phyloP scores from a whole-genome alignment of 2,329 filamentous ascomycete genomes.

The Sclerotiophoma versabilis region DNA sequence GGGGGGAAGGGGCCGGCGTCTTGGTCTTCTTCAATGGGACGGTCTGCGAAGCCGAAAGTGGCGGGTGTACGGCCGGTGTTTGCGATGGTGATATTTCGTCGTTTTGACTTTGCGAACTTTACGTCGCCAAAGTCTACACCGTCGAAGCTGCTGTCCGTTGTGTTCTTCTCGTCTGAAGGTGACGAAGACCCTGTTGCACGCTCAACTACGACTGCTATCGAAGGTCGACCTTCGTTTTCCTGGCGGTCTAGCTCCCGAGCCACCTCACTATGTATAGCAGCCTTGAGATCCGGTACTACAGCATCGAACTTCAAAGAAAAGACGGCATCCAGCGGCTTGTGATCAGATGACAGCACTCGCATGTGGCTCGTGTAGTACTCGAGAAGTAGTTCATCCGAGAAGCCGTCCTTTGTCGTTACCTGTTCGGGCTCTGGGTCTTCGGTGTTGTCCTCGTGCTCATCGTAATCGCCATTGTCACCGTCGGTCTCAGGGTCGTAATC shows the following conservation, averaged over 20 bases:
- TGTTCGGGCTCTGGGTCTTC: conserved; percentile 56
- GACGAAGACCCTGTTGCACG: conserved; percentile 40
- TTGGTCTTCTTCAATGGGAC: conserved; percentile 61
- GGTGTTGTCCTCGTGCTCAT: conserved; percentile 37
- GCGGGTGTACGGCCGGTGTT: conserved; percentile 89
- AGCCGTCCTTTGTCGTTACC: conserved; percentile 65
- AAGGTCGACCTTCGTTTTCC: conserved; percentile 88
- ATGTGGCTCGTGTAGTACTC: conserved; percentile 87
- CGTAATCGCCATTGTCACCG: conserved; percentile 57
- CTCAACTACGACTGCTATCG: conserved; percentile 83
- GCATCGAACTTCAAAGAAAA: conserved; percentile 88
- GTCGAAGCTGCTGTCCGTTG: conserved; percentile 53
- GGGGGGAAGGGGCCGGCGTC: conserved; percentile 56
- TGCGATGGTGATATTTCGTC: conserved; percentile 78
- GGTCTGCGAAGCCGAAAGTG: conserved; percentile 79
- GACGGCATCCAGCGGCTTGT: conserved; percentile 86
- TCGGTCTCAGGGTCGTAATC: conserved; percentile 89
- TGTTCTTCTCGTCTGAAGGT: conserved; percentile 28
- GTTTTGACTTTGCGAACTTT: conserved; percentile 70
- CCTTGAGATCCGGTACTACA: conserved; percentile 83
- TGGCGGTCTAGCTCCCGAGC: conserved; percentile 86
- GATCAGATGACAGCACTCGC: conserved; percentile 87
- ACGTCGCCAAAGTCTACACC: conserved; percentile 82
- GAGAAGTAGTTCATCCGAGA: conserved; percentile 62
- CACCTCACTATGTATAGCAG: conserved; percentile 83